Conservation (phyloP, 106 monocot genomes). For the Triglochin maritima region DNA sequence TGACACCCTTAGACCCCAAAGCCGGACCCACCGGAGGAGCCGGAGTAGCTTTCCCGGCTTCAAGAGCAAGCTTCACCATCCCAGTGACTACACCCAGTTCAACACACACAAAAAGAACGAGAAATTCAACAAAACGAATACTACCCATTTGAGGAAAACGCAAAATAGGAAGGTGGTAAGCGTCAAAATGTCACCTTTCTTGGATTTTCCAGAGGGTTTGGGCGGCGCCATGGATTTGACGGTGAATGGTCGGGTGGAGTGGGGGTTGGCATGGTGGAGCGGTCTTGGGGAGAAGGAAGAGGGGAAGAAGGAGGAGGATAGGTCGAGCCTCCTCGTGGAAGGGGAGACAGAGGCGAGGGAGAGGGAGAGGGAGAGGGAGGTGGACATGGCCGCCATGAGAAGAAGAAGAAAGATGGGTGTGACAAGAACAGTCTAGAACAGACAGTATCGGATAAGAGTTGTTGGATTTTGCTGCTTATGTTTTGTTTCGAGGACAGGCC, state of each 20-base stretch:
- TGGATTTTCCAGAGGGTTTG: slow-evolving; percentile 42
- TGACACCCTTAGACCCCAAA: slow-evolving; percentile 92
- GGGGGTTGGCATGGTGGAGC: slow-evolving; percentile 1
- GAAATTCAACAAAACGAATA: neutral
- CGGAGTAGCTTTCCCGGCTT: slow-evolving; percentile 95
- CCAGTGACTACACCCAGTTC: slow-evolving; percentile 49
- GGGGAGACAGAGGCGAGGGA: neutral
- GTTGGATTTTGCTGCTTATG: too few relatives aligned
- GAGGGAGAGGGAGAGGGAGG: slow-evolving; percentile 11
- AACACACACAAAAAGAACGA: neutral
- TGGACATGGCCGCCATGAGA: slow-evolving; percentile 5
- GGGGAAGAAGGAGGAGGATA: slow-evolving; percentile 9
- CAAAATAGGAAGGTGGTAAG: neutral
- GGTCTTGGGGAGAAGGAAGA: slow-evolving; percentile 7
- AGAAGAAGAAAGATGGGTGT: neutral
- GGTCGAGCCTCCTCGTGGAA: slow-evolving; percentile 4
- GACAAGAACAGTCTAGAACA: neutral
- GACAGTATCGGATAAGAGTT: neutral
- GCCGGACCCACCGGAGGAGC: slow-evolving; percentile 99
- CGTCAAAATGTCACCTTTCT: slow-evolving; percentile 40
- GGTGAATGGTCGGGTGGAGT: slow-evolving; percentile 6
- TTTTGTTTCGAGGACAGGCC: too few relatives aligned
- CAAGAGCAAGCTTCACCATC: slow-evolving; percentile 81
- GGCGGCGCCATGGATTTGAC: slow-evolving; percentile 44
- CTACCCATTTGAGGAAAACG: neutral